Conservation (phyloP, 441 rosid genomes). For the Pelargonium myrrhifolium region DNA sequence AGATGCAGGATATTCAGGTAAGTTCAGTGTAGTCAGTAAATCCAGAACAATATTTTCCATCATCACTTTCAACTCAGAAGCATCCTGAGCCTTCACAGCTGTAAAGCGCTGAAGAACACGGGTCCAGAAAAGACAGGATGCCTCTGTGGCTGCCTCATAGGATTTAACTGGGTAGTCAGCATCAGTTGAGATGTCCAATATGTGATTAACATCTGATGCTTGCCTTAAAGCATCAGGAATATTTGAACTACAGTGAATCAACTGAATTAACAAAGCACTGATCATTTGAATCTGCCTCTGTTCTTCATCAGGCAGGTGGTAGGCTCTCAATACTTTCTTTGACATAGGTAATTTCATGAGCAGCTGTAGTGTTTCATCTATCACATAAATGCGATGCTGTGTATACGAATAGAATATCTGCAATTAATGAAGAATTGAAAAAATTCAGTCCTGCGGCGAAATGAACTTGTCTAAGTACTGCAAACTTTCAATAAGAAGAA, state of each 20-base stretch:
- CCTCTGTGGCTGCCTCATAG: slow-evolving; percentile 82
- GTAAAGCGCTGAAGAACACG: slow-evolving; percentile 93
- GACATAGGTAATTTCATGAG: slow-evolving; percentile 87
- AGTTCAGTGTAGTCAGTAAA: slow-evolving; percentile 78
- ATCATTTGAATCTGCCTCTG: slow-evolving; percentile 98
- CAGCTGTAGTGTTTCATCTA: slow-evolving; percentile 84
- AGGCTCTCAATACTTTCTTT: slow-evolving; percentile 71
- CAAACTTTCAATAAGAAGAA: slow-evolving; percentile 21
- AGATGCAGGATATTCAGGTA: slow-evolving; percentile 96
- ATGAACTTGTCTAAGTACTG: slow-evolving; percentile 5
- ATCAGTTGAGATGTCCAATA: slow-evolving; percentile 67
- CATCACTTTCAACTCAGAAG: slow-evolving; percentile 81
- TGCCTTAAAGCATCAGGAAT: slow-evolving; percentile 77
- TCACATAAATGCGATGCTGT: slow-evolving; percentile 76
- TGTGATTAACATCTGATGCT: slow-evolving; percentile 50
- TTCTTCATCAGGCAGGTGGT: slow-evolving; percentile 97
- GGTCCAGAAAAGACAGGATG: slow-evolving; percentile 95
- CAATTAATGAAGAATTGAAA: slow-evolving; percentile 15
- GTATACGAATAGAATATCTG: slow-evolving; percentile 88
- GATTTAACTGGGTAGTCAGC: slow-evolving; percentile 56
- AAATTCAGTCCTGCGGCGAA: background rate
- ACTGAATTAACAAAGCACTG: slow-evolving; percentile 87
- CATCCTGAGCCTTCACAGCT: slow-evolving; percentile 82
- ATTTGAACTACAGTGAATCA: slow-evolving; percentile 85
- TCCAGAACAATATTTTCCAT: slow-evolving; percentile 93